Percentiles rank a stretch among this genome's conserved stretches.
Conservation (phyloP, 2,329 filamentous ascomycete genomes). For the Curvularia sp. region DNA sequence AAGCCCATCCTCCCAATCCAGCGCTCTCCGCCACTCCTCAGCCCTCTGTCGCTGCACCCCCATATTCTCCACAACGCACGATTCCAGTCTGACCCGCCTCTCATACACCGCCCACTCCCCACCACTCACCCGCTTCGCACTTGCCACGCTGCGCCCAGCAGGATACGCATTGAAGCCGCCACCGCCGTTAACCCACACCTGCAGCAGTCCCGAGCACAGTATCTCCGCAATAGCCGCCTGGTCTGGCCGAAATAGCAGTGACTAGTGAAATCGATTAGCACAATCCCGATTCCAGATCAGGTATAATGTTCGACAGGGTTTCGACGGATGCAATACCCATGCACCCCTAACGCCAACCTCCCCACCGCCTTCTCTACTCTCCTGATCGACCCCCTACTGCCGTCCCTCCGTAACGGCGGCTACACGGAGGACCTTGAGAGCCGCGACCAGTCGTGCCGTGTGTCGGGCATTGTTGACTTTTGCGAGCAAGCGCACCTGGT, state of each 20-base stretch:
- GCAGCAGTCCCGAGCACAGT: constrained; percentile 38
- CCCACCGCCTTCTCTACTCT: too few relatives aligned
- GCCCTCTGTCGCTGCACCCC: constrained; percentile 22
- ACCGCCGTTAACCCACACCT: constrained; percentile 38
- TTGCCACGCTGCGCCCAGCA: constrained; percentile 36
- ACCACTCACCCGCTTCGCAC: constrained; percentile 19
- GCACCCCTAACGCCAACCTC: too few relatives aligned
- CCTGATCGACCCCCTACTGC: too few relatives aligned
- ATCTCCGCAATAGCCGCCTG: constrained; percentile 43
- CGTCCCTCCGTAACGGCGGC: too few relatives aligned
- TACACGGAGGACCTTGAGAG: too few relatives aligned
- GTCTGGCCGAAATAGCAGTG: constrained; percentile 33
- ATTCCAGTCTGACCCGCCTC: constrained; percentile 16
- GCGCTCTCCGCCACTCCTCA: constrained; percentile 29
- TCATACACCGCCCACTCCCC: constrained; percentile 28
- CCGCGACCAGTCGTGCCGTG: too few relatives aligned
- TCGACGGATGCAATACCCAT: too few relatives aligned
- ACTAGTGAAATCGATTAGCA: too few relatives aligned
- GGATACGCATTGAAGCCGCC: constrained; percentile 42
- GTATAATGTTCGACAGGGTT: too few relatives aligned
- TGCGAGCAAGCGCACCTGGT: too few relatives aligned
- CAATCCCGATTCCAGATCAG: too few relatives aligned
- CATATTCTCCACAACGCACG: constrained; percentile 23
- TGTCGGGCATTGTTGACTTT: too few relatives aligned
- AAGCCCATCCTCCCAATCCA: constrained; percentile 22